These are phyloP conservation scores for Populus simonii DNA, from an alignment of 345 rosid species.

Conservation along the genomic window DNA sequence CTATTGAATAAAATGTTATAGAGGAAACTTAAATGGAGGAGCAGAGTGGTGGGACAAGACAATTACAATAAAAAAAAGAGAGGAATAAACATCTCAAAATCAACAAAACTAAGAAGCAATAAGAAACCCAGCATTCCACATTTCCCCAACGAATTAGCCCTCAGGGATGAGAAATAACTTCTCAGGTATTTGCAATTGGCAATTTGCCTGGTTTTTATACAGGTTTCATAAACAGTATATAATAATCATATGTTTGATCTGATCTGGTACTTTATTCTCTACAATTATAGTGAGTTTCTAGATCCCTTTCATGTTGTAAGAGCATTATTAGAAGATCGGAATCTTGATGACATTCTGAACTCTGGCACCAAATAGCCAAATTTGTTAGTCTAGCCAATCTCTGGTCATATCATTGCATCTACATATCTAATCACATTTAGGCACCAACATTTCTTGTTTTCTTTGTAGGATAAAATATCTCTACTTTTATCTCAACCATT, in stretches of 20 bases:
- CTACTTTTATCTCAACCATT: not conserved
- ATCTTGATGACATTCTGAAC: not conserved
- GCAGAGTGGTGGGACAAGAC: not conserved
- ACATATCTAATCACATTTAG: not conserved
- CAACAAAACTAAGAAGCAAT: not conserved
- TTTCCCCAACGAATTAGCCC: constrained; percentile 5
- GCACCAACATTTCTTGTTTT: not conserved
- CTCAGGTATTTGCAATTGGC: not conserved
- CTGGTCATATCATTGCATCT: not conserved
- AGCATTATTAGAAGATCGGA: not conserved
- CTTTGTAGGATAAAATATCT: not conserved
- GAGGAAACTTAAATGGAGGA: not conserved
- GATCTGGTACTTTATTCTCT: not conserved
- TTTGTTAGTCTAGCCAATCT: not conserved
- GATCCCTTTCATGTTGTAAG: not conserved
- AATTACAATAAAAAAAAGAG: not conserved
- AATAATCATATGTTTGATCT: not conserved
- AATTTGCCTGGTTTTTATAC: not conserved
- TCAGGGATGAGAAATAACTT: constrained; percentile 4
- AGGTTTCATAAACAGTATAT: not conserved
- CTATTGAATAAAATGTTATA: not conserved
- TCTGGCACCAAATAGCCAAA: not conserved
- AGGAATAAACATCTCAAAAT: not conserved
- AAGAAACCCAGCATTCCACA: not conserved
- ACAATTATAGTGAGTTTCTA: not conserved